phyloP scores from a whole-genome alignment of 2,329 filamentous ascomycete genomes.

The Dothistroma septosporum region DNA sequence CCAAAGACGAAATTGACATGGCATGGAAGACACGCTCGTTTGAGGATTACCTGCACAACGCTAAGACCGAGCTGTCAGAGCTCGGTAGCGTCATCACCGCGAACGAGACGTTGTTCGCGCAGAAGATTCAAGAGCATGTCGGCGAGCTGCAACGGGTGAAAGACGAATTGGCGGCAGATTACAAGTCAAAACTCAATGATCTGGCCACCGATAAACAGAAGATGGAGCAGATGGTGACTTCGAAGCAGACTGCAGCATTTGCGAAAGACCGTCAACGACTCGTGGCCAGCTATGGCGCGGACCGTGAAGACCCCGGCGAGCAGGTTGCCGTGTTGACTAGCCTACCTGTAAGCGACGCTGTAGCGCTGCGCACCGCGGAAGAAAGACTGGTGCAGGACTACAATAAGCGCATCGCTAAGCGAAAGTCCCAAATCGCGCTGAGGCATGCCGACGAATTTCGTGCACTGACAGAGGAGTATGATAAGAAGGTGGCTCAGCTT shows the following conservation, averaged over 20 bases:
- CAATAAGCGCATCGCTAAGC: slow-evolving; percentile 31
- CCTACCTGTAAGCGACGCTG: slow-evolving; percentile 24
- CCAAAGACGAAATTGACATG: slow-evolving; percentile 18
- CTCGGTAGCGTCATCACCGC: slow-evolving; percentile 35
- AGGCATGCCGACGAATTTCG: slow-evolving; percentile 35
- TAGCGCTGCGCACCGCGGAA: slow-evolving; percentile 31
- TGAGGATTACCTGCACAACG: slow-evolving; percentile 35
- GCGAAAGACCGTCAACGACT: slow-evolving; percentile 33
- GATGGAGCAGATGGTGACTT: slow-evolving; percentile 31
- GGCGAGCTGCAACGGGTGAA: slow-evolving; percentile 35
- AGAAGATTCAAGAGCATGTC: slow-evolving; percentile 37
- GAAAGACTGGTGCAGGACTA: slow-evolving; percentile 33
- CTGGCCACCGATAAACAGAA: slow-evolving; percentile 29
- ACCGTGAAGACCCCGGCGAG: slow-evolving; percentile 21
- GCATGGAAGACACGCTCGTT: slow-evolving; percentile 29
- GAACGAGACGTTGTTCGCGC: slow-evolving; percentile 35
- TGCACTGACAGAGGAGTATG: slow-evolving; percentile 33
- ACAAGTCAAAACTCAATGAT: slow-evolving; percentile 33
- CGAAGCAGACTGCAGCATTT: slow-evolving; percentile 31
- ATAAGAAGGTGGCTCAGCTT: slow-evolving; percentile 31
- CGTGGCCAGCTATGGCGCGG: slow-evolving; percentile 27
- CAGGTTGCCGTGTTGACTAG: slow-evolving; percentile 22
- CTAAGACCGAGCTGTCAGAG: slow-evolving; percentile 33
- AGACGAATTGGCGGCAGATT: slow-evolving; percentile 33
- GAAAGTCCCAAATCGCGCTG: slow-evolving; percentile 36